Evolutionary conservation across 768 basidiomycete species (phyloP), one percentile per base, ranked within the genome.

Genomic region (Mycena olivaceomarginata): DNA sequence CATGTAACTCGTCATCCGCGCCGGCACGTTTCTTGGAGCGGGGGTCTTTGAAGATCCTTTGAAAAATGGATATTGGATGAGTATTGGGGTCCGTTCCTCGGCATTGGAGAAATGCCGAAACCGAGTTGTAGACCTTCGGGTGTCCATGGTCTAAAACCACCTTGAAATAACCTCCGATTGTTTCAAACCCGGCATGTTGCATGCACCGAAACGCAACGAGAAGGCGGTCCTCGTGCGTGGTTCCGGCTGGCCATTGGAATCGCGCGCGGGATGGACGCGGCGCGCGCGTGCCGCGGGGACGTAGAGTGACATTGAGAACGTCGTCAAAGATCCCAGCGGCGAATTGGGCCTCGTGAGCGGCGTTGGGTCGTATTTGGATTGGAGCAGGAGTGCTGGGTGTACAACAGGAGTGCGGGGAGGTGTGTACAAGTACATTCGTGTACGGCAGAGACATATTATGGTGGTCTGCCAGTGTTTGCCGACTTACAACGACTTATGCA

Each of bases 21-120:
- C 12, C 25, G 12, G n/a, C 6, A 1, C 45, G 59, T 25, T 63
- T 60, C 20, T 59, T 18, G 13, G 73, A 74, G 2, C 59, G 53
- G 37, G 46, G 67, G n/a, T 74, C 56, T 12, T 15, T 7, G 18
- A 74, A 74, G 5, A 74, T 74, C 12, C 13, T 31, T 20, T 74
- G 12, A 5, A 74, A 15, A 22, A 74, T 67, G 45, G 53, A 48
- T 40, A 74, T 41, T 2, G 73, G 73, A n/a, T 74, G 56, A 25
- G 65, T 68, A n/a, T 31, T 2, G n/a, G 43, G 4, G n/a, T 59
- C 57, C 5, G 7, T 18, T 45, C 39, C 57, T 62, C 51, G 16
- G 18, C 56, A 62, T 25, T 68, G 73, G 0, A 74, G 73, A 46
- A 74, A 74, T 37, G 73, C 66, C 2, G 73, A 40, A 45, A 74